Percentiles rank a stretch among this genome's conserved stretches.
phyloP scores from a whole-genome alignment of 148 eudicot genomes.

The Spergularia bocconei region DNA sequence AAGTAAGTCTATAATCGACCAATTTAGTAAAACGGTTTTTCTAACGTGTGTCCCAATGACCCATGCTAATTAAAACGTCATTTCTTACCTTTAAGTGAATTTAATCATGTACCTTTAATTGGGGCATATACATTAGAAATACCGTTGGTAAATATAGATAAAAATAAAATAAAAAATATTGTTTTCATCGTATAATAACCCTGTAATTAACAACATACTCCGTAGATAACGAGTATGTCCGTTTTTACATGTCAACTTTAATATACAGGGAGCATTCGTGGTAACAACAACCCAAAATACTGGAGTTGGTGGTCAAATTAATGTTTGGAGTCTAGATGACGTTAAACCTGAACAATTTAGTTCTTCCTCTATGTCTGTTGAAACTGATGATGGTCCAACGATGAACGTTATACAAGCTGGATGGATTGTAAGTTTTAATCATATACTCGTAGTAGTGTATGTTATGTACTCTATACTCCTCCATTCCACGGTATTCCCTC shows the following conservation, averaged over 20 bases:
- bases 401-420: constrained; percentile 5
- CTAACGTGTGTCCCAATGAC: no score
- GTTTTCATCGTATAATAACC: no score
- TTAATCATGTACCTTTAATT: no score
- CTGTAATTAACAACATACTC: no score
- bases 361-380: neutral
- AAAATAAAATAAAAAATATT: no score
- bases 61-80: no score
- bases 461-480: no score
- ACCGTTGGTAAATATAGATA: no score
- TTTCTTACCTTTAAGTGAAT: no score
- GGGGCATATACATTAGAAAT: no score
- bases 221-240: neutral
- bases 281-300: neutral
- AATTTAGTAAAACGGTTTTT: neutral
- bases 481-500: no score
- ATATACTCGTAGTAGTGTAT: no score
- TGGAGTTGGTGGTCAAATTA: constrained; percentile 9
- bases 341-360: constrained; percentile 7
- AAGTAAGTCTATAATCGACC: neutral
- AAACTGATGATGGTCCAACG: neutral
- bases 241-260: neutral
- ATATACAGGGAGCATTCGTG: constrained; percentile 1
- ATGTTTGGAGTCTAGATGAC: constrained; percentile 7
- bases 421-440: constrained; percentile 18